Evolutionary conservation across 108 stramenopile species (phyloP).

Genomic region (Skeletonema marinoi): DNA sequence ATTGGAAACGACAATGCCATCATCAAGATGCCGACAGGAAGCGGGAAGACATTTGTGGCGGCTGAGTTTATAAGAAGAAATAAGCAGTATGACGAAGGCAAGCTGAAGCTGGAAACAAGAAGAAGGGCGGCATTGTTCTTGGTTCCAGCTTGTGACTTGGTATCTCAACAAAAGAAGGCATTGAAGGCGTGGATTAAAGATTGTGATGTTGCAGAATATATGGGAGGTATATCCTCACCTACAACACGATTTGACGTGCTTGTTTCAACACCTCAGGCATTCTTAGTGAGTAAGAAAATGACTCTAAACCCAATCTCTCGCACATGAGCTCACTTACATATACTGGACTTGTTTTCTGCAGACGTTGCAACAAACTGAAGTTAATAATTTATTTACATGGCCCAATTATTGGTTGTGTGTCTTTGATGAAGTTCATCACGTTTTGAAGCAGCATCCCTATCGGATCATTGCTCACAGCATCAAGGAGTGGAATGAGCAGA

Average conservation of each 20-base stretch:
- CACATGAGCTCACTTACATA: neutral
- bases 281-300: constrained; percentile 15
- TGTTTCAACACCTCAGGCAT: constrained; percentile 54
- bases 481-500: constrained; percentile 15
- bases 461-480: constrained; percentile 55
- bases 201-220: constrained; percentile 24
- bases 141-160: constrained; percentile 48
- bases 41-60: constrained; percentile 51
- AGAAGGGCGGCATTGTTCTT: constrained; percentile 32
- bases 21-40: constrained; percentile 54
- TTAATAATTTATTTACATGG: constrained; percentile 19
- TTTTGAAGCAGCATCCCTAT: constrained; percentile 64
- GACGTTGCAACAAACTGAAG: constrained; percentile 33
- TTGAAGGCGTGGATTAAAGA: constrained; percentile 29
- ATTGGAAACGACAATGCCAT: constrained; percentile 45
- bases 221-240: constrained; percentile 32
- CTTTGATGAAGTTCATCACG: constrained; percentile 67
- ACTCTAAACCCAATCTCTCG: neutral
- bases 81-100: neutral
- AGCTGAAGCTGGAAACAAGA: neutral
- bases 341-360: neutral
- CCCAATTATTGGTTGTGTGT: constrained; percentile 35
- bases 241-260: constrained; percentile 37
- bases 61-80: constrained; percentile 39
- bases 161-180: constrained; percentile 31